Base-by-base conservation (phyloP, 2,329 filamentous ascomycete species). In the Stachybotrys echinatus region DNA sequence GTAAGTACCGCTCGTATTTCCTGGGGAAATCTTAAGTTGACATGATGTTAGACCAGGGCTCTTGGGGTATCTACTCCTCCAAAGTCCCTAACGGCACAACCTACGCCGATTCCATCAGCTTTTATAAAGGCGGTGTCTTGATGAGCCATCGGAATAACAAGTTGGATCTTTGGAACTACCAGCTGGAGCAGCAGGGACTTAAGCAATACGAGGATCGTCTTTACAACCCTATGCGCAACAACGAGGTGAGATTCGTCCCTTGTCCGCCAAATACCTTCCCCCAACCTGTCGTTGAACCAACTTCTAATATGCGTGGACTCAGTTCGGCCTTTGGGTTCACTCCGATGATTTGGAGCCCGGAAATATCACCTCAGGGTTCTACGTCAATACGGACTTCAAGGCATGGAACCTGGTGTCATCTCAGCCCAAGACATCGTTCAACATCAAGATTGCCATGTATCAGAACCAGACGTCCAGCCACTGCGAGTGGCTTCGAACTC, bases 111-210 rank as follows among this genome's bases (percentile, higher is more conserved):
- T 17, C 43, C 7, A 49, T 49, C 21, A 31, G 19, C 42, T 49
- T 45, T 39, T 42, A 49, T 20, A 43, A 49, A 34, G 44, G 38
- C 20, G 48, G 48, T 20, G 48, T 49, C 17, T 43, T 49, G n/a
- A 49, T 49, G 48, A 49, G 48, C 42, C 48, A 49, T 20, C 48
- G 48, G 27, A 49, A 49, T 20, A 43, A 45, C 17, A 49, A 49
- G 23, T 42, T 49, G 8, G 48, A 49, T 23, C 48, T 49, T 20
- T 49, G 48, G 48, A 45, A 49, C 42, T 49, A 45, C 31, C 48
- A 49, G 48, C 43, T 49, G 40, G 38, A 49, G 42, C 40, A 49
- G 48, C 48, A 49, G 18, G 48, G 48, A 6, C 48, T 49, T 18
- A 14, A 45, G 27, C n/a, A 49, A 31, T 45, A 49, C 27, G 43